These are phyloP conservation scores for Candida stauntonica DNA, from an alignment of 805 yeast species.

Conservation along the genomic window DNA sequence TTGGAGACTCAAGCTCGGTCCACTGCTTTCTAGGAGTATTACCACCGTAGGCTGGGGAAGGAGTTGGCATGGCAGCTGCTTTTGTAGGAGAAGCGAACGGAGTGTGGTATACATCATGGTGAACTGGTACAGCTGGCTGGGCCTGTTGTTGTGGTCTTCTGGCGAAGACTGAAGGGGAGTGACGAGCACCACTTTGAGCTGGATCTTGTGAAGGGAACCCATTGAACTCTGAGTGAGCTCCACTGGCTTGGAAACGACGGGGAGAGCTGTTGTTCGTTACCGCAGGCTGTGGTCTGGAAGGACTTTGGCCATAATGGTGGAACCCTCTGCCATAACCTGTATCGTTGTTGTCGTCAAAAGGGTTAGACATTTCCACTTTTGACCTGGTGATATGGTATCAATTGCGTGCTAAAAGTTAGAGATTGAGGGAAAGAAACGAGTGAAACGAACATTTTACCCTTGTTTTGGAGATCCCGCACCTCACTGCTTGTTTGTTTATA, in stretches of 20 bases:
- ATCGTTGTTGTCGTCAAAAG: slow-evolving; percentile 27
- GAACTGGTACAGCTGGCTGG: slow-evolving; percentile 1
- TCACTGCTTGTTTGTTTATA: slow-evolving; percentile 19
- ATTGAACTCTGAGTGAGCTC: slow-evolving; percentile 10
- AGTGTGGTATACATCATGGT: slow-evolving; percentile 18
- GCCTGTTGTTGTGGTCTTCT: slow-evolving; percentile 27
- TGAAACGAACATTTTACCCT: neutral
- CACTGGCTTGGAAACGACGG: slow-evolving; percentile 14
- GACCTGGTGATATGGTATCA: too few relatives aligned
- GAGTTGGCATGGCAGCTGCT: slow-evolving; percentile 3
- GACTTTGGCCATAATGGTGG: slow-evolving; percentile 1
- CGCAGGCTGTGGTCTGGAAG: slow-evolving; percentile 25
- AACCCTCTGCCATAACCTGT: slow-evolving; percentile 5
- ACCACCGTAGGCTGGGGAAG: slow-evolving; percentile 23
- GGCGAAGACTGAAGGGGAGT: slow-evolving; percentile 42
- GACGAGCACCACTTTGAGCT: slow-evolving; percentile 24
- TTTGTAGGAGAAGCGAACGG: slow-evolving; percentile 33
- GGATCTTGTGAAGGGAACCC: slow-evolving; percentile 16
- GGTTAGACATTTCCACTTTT: slow-evolving; percentile 20
- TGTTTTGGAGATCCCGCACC: slow-evolving; percentile 4
- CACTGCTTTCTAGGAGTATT: slow-evolving; percentile 60
- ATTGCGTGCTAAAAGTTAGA: too few relatives aligned
- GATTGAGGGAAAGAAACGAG: too few relatives aligned
- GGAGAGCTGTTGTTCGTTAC: slow-evolving; percentile 22
- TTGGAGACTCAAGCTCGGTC: slow-evolving; percentile 70